Conservation (phyloP, 106 monocot species). For the Allium cepa region DNA sequence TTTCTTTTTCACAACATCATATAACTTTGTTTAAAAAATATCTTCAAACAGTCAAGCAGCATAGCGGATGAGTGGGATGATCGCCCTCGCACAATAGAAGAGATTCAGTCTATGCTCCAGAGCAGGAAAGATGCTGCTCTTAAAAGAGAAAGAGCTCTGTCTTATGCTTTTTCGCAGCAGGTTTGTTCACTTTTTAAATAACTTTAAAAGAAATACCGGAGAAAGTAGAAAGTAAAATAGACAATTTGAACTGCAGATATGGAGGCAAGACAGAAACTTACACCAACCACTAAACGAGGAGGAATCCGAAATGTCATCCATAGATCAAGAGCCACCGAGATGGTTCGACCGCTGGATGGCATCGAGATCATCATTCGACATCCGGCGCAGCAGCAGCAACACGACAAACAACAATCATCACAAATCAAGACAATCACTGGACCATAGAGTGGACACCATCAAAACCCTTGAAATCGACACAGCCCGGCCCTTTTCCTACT, state of each 20-base stretch:
- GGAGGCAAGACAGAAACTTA: slow-evolving; percentile 52
- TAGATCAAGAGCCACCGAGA: slow-evolving; percentile 23
- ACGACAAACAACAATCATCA: too few species aligned
- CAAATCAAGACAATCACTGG: slow-evolving; percentile 53
- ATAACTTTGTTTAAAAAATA: background rate
- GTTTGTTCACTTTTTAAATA: slow-evolving; percentile 7
- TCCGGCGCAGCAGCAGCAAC: slow-evolving; percentile 18
- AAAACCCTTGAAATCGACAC: slow-evolving; percentile 90
- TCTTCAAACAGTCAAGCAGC: slow-evolving; percentile 39
- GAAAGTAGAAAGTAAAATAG: too few species aligned
- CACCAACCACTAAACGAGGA: slow-evolving; percentile 35
- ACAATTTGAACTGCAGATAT: slow-evolving; percentile 1
- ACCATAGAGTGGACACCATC: slow-evolving; percentile 58
- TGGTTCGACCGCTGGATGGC: slow-evolving; percentile 86
- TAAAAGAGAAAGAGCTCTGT: slow-evolving; percentile 61
- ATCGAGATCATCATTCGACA: slow-evolving; percentile 63
- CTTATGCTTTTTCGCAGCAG: slow-evolving; percentile 71
- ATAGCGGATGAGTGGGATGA: slow-evolving; percentile 61
- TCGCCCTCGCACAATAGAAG: slow-evolving; percentile 53
- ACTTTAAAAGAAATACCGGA: too few species aligned
- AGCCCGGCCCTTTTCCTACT: slow-evolving; percentile 55
- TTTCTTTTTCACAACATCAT: background rate
- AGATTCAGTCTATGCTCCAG: slow-evolving; percentile 64
- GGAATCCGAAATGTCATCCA: slow-evolving; percentile 5
- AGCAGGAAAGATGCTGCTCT: slow-evolving; percentile 48